Base-by-base conservation (phyloP, 257 asterid genomes). In the Przewalskia tangutica region DNA sequence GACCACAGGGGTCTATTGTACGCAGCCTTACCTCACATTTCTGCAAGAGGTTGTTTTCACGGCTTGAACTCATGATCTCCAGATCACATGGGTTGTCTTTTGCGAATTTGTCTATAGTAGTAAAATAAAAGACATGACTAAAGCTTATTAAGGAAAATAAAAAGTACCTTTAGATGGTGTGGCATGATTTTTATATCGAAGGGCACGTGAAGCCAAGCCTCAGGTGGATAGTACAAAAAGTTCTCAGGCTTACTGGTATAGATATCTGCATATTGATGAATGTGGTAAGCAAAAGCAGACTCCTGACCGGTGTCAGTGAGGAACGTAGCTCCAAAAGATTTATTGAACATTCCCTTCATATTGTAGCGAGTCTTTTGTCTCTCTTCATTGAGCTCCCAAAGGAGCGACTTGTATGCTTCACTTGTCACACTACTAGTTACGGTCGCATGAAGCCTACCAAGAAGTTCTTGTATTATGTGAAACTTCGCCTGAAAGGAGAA, bases 171-270 rank as follows among this genome's bases (percentile, higher is more conserved):
- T 77, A 96, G 89, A 32, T 96, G 98, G 89, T 96, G 99, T 14
- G 99, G 99, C 99, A 96, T 90, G 88, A 96, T 93, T 87, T 96
- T 96, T 77, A 94, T 89, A 84, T 96, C 98, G 4, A 86, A 94
- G 64, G 99, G 98, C 63, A 91, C 98, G 48, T 94, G 99, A 87
- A 96, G 92, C 99, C 99, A 96, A 79, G 98, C 98, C 84, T 93
- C 95, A 0, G 94, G 92, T 8, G 92, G 97, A 86, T 94, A 89
- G 86, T 89, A 92, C 89, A 93, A 80, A 64, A 96, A 94, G 90
- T 96, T 96, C 68, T 96, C 98, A 1, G 99, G 98, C 88, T 93
- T 93, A 86, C 99, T 94, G 42, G 99, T 96, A 83, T 96, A 96
- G 48, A 93, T 96, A 83, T 96, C 99, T 54, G 99, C 99, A 50